Base-by-base conservation (phyloP, 2,329 filamentous ascomycete genomes). In the Apiospora rasikravindrae region DNA sequence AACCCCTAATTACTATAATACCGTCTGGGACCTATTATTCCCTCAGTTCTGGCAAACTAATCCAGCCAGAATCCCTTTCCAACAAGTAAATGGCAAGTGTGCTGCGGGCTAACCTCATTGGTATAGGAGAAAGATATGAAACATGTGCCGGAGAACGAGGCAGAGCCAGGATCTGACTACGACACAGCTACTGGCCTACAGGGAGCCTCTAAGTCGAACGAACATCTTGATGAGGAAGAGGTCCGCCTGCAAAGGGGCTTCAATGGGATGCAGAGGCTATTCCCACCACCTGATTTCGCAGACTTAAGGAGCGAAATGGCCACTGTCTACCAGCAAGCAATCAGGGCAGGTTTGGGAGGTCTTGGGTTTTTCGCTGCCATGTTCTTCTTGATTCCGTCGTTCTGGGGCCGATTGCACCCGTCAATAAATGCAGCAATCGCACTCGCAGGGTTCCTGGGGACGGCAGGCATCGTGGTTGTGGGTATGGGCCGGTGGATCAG, bases 401-500 rank as follows among this genome's bases (percentile, higher is more conserved):
- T 78, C 72, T 13, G 70, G 77, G 29, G 69, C 19, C 69, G 71
- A 1, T 73, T 74, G 53, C 40, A 74, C 44, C 73, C 74, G 26
- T 61, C 51, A 0, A 76, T 73, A 69, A 76, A 74, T 22, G 71
- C 73, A 1, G 29, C 83, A 2, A 69, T 79, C 42, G 72, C 75
- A 13, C 71, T 78, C 10, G 57, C 74, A 0, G 69, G 80, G 5
- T 80, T 81, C 71, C 47, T 78, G 4, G 70, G 76, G 0, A 66
- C 84, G n/a, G 74, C 77, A 1, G 75, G 73, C 2, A 73, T 73
- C 11, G 81, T 78, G n/a, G 75, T 87, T 11, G 71, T 85, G 2
- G 86, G 84, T 2, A 83, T 91, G 72, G 84, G 87, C 11, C 84
- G 87, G 69, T 94, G 91, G 90, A 84, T 89, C 13, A 83, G 85